Conservation (phyloP, 371 early-diverging fungal species). For the Parasitella parasitica region DNA sequence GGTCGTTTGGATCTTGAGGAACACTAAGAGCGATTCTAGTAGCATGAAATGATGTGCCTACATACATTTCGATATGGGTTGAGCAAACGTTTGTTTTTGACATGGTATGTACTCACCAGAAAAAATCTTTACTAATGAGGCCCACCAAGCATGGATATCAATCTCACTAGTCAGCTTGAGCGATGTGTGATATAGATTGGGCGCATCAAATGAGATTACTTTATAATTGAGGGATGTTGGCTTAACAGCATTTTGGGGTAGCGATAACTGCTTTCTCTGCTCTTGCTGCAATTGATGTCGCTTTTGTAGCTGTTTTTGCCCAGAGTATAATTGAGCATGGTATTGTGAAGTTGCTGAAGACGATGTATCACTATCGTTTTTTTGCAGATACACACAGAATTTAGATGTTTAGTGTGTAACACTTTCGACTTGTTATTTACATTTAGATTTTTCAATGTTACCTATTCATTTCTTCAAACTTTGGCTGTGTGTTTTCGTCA, state of each 20-base stretch:
- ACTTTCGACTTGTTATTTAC: not conserved
- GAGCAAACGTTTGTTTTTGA: not conserved
- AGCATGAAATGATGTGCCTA: constrained; percentile 43
- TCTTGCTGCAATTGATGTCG: constrained; percentile 31
- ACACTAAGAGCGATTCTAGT: constrained; percentile 39
- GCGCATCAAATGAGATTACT: constrained; percentile 40
- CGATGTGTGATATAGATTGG: constrained; percentile 50
- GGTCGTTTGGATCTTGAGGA: constrained; percentile 52
- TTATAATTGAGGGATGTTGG: constrained; percentile 26
- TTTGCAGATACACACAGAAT: not conserved
- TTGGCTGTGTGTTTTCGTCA: not conserved
- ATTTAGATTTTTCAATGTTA: not conserved
- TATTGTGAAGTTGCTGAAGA: constrained; percentile 43
- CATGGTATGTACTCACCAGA: constrained; percentile 12
- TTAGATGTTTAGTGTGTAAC: constrained; percentile 1
- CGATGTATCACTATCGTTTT: constrained; percentile 9
- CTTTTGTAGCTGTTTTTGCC: constrained; percentile 38
- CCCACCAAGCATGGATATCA: constrained; percentile 51
- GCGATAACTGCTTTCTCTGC: constrained; percentile 17
- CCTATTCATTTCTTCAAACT: not conserved
- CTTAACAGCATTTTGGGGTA: constrained; percentile 9
- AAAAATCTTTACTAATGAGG: constrained; percentile 39
- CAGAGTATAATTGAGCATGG: constrained; percentile 48
- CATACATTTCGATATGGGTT: too few relatives aligned
- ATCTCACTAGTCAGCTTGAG: constrained; percentile 43